Conservation (phyloP, 2,329 filamentous ascomycete genomes). For the Penicillium sp. region DNA sequence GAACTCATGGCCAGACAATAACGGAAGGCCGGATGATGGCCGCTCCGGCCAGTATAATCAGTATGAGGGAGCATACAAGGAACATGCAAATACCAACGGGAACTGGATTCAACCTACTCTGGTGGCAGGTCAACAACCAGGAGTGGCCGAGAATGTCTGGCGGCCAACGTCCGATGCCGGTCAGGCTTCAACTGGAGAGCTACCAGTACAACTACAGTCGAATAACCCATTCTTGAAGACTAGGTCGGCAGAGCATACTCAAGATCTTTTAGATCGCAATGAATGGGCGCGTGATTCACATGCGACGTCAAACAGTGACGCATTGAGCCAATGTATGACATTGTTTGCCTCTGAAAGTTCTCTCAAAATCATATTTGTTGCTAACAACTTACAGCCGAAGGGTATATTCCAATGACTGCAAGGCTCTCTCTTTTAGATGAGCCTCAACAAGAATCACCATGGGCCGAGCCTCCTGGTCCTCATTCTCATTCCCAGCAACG, state of each 20-base stretch:
- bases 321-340: slow-evolving; percentile 36
- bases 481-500: slow-evolving; percentile 11
- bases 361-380: background rate
- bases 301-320: slow-evolving; percentile 30
- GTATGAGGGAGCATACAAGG: slow-evolving; percentile 7
- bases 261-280: slow-evolving; percentile 23
- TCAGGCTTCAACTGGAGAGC: slow-evolving; percentile 23
- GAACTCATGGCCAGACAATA: slow-evolving; percentile 36
- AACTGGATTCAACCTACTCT: slow-evolving; percentile 26
- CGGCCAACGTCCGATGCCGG: slow-evolving; percentile 12
- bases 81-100: slow-evolving; percentile 9
- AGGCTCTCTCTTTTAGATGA: slow-evolving; percentile 39
- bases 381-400: slow-evolving; percentile 31
- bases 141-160: slow-evolving; percentile 24
- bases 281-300: slow-evolving; percentile 23
- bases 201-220: slow-evolving; percentile 36
- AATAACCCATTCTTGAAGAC: slow-evolving; percentile 44
- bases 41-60: slow-evolving; percentile 9
- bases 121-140: slow-evolving; percentile 24
- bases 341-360: background rate
- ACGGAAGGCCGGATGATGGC: slow-evolving; percentile 17
- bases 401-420: slow-evolving; percentile 44
- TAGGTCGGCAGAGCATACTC: slow-evolving; percentile 19
- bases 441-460: slow-evolving; percentile 28
- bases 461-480: slow-evolving; percentile 23